Conservation (phyloP, 2,329 filamentous ascomycete genomes). For the Fusarium mangiferae region DNA sequence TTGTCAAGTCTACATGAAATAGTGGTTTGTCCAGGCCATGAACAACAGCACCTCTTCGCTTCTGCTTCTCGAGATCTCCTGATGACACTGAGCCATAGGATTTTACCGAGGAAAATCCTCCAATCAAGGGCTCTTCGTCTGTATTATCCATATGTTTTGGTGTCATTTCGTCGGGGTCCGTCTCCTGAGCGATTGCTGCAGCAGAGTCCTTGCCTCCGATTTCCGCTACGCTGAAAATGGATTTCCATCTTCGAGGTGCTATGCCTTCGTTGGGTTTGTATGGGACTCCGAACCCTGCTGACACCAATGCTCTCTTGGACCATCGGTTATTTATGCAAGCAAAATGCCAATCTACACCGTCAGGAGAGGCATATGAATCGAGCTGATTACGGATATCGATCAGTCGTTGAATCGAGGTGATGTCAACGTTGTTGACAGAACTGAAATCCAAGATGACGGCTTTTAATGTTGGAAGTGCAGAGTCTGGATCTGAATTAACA, state of each 20-base stretch:
- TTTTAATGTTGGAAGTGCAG: constrained; percentile 76
- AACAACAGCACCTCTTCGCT: constrained; percentile 71
- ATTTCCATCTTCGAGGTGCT: constrained; percentile 80
- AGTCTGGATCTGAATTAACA: constrained; percentile 43
- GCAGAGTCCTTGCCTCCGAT: constrained; percentile 78
- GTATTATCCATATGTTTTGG: constrained; percentile 46
- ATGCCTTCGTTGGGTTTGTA: constrained; percentile 56
- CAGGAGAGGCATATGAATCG: constrained; percentile 82
- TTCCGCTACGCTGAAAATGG: constrained; percentile 94
- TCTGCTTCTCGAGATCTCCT: constrained; percentile 49
- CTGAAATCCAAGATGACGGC: constrained; percentile 96
- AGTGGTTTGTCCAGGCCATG: constrained; percentile 89
- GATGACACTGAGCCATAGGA: constrained; percentile 33
- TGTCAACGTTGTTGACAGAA: constrained; percentile 92
- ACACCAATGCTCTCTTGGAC: constrained; percentile 89
- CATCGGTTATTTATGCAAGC: constrained; percentile 90
- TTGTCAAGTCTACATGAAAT: constrained; percentile 93
- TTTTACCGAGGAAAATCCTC: constrained; percentile 1
- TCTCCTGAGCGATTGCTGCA: constrained; percentile 72
- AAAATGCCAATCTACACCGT: constrained; percentile 93
- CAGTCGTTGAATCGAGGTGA: constrained; percentile 90
- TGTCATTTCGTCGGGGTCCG: constrained; percentile 57
- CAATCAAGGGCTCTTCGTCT: constrained; percentile 53
- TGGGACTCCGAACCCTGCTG: constrained; percentile 90
- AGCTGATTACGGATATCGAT: constrained; percentile 96